Percentiles rank a stretch among this genome's conserved stretches.
Conservation (phyloP, 192 early-diverging fungal genomes). For the Coemansia sp. region DNA sequence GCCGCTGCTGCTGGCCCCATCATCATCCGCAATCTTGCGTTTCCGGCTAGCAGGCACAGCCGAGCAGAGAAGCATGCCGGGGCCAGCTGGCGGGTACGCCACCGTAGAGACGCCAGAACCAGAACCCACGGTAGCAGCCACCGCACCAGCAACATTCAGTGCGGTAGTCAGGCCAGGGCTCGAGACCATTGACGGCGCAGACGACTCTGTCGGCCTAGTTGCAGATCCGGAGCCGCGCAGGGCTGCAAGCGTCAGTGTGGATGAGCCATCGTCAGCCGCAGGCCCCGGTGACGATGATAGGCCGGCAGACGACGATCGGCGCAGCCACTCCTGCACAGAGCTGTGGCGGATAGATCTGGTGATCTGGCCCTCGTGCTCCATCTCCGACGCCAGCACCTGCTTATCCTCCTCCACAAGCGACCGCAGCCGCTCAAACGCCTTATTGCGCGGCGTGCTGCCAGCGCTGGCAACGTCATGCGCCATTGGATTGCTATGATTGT, state of each 20-base stretch:
- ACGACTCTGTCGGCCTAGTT: slow-evolving; percentile 21
- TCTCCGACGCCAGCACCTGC: slow-evolving; percentile 48
- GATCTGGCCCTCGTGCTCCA: slow-evolving; percentile 55
- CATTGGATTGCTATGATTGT: background rate
- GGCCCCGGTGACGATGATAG: slow-evolving; percentile 5
- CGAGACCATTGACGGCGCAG: slow-evolving; percentile 25
- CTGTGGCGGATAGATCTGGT: slow-evolving; percentile 47
- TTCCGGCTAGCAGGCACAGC: background rate
- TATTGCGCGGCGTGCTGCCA: slow-evolving; percentile 40
- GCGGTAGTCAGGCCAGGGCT: slow-evolving; percentile 21
- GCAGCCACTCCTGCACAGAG: slow-evolving; percentile 53
- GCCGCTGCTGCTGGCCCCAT: background rate
- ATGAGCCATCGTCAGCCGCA: slow-evolving; percentile 1
- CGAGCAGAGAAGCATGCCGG: background rate
- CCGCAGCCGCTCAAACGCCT: slow-evolving; percentile 46
- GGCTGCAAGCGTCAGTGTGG: background rate
- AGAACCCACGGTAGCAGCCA: background rate
- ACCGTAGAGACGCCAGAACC: background rate
- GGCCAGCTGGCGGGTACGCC: background rate
- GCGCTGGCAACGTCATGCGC: slow-evolving; percentile 9
- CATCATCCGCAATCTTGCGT: slow-evolving; percentile 43
- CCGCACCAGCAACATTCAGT: background rate
- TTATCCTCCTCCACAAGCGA: slow-evolving; percentile 49
- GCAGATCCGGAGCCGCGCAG: slow-evolving; percentile 8
- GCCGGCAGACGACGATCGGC: slow-evolving; percentile 18